These are phyloP conservation scores for Cutaneotrichosporon daszewskae DNA, from an alignment of 1,284 basidiomycete genomes.

Conservation along the genomic window DNA sequence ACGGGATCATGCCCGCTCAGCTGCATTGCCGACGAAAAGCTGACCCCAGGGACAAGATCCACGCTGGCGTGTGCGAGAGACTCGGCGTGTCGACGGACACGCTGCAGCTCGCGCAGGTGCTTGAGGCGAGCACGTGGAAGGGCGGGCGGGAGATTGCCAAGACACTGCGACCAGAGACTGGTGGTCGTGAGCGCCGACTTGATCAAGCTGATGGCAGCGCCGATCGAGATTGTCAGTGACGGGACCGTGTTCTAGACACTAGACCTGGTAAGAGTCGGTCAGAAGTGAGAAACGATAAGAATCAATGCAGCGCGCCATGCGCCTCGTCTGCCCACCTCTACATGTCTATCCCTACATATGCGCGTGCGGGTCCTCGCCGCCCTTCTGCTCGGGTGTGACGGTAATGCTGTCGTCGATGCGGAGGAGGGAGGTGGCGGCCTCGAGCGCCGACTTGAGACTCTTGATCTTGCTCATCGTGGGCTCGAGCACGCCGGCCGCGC, in stretches of 20 bases:
- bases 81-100: slow-evolving; percentile 51
- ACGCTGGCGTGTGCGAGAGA: slow-evolving; percentile 61
- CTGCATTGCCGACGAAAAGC: too few relatives aligned
- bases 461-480: slow-evolving; percentile 96
- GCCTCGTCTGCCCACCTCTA: too few relatives aligned
- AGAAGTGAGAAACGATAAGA: too few relatives aligned
- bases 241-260: slow-evolving; percentile 31
- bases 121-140: slow-evolving; percentile 94
- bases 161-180: slow-evolving; percentile 62
- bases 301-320: too few relatives aligned
- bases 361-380: slow-evolving; percentile 60
- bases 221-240: slow-evolving; percentile 34
- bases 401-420: slow-evolving; percentile 77
- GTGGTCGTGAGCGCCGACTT: slow-evolving; percentile 50
- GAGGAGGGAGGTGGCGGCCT: slow-evolving; percentile 90
- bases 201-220: slow-evolving; percentile 15
- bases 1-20: too few relatives aligned
- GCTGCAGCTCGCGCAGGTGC: slow-evolving; percentile 70
- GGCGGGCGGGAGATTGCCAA: slow-evolving; percentile 87
- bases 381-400: slow-evolving; percentile 60
- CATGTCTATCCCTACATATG: slow-evolving; percentile 35
- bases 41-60: slow-evolving; percentile 66
- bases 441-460: slow-evolving; percentile 92
- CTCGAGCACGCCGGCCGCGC: slow-evolving; percentile 87
- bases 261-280: too few relatives aligned